phyloP scores from a whole-genome alignment of 2,329 filamentous ascomycete species.

The Chaetomium olivaceum region DNA sequence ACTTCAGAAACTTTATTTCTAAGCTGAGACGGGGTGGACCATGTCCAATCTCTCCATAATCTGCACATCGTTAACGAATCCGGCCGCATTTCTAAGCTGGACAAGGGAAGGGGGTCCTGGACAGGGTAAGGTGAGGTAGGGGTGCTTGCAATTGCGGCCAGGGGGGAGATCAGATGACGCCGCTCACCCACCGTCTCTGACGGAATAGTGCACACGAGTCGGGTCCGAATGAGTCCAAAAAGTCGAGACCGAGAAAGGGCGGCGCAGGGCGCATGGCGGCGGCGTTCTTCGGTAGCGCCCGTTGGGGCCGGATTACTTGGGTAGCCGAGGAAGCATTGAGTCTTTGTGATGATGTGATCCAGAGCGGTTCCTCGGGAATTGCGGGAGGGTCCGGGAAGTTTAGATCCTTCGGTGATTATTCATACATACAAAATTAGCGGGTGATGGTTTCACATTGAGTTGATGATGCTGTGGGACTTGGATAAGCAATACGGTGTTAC shows the following conservation, averaged over 20 bases:
- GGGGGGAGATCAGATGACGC: constrained; percentile 1
- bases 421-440: neutral
- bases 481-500: neutral
- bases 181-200: neutral
- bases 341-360: neutral
- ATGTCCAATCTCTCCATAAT: too few species aligned
- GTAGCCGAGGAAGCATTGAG: neutral
- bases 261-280: neutral
- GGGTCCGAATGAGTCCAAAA: neutral
- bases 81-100: neutral
- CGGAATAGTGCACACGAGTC: neutral
- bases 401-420: neutral
- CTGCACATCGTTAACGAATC: too few species aligned
- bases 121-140: neutral
- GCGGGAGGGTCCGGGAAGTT: neutral
- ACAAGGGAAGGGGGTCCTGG: neutral
- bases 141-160: neutral
- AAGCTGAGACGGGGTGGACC: neutral
- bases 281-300: constrained; percentile 5
- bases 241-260: neutral
- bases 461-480: neutral
- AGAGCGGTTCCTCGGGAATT: neutral
- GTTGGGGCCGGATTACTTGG: neutral
- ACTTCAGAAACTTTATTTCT: neutral
- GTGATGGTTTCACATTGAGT: neutral